Evolutionary conservation across 129 eudicot genomes (phyloP), one percentile per base, ranked within the genome.

Genomic region (Flaveria trinervia): DNA sequence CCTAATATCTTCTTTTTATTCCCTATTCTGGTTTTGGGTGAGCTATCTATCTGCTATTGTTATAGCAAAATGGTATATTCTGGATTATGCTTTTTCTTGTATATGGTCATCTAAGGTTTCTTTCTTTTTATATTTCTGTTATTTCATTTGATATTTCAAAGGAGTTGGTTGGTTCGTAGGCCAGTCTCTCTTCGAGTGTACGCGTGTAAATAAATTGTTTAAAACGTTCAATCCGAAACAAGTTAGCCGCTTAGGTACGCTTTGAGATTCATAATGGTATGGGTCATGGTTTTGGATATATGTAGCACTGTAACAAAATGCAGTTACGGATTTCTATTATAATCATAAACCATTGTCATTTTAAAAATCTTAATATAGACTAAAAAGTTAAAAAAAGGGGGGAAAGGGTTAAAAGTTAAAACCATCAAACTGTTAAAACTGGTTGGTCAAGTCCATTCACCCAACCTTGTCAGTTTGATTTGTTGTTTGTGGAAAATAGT

Each of bases 11-110:
- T 48, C 49, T 52, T 41, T 36, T 65, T 17, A 12, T 60, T 28
- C 48, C 45, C 65, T 55, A 36, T 17, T 70, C 59, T 78, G 60
- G 77, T 36, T 75, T 55, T 59, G 61, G 33, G 78, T 57, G 33
- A 79, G 84, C 72, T 52, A 68, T 68, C n/a, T 67, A 25, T 66
- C 5, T 77, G 70, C 71, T 83, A 48, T 70, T 77, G 67, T 77
- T 73, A 68, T 77, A 80, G 77, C 73, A 74, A 81, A 78, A 78
- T 45, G 60, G 79, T 75, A 75, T 65, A 75, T 48, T 75, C 48
- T 65, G 79, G 30, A 48, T 22, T 33, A 62, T 11, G 71, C 71
- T 75, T 64, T 56, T 75, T 70, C 16, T 49, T 75, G 79, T 75
- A 75, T 49, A 75, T 75, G 65, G 39, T 30, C 49, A 46, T 75